A percentile compares a stretch with the other conserved stretches of the same genome.
Conservation (phyloP, 108 stramenopile genomes). For the Seminavis robusta region DNA sequence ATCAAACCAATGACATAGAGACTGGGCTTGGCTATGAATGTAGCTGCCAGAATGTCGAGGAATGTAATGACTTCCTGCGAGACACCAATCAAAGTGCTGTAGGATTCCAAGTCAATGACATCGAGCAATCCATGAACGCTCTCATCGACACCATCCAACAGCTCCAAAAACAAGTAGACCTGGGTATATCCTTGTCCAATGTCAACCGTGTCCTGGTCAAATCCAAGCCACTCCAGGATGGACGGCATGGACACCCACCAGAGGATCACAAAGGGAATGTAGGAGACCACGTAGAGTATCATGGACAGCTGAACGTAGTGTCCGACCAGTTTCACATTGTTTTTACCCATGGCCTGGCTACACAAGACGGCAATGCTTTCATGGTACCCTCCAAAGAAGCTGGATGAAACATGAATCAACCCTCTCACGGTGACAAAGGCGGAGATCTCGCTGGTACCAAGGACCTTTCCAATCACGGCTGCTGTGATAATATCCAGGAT, state of each 20-base stretch:
- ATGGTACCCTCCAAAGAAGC: constrained; percentile 17
- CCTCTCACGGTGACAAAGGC: constrained; percentile 37
- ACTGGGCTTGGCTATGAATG: too few relatives aligned
- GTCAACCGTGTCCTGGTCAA: too few relatives aligned
- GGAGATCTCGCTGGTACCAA: constrained; percentile 35
- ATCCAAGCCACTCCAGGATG: constrained; percentile 39
- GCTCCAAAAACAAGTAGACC: too few relatives aligned
- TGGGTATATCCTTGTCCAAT: too few relatives aligned
- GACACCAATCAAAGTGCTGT: too few relatives aligned
- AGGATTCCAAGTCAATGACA: too few relatives aligned
- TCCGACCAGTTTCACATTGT: constrained; percentile 51
- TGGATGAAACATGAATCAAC: constrained; percentile 24
- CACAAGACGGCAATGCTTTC: constrained; percentile 8
- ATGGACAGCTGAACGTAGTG: constrained; percentile 55
- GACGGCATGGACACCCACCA: constrained; percentile 40
- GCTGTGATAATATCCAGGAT: constrained; percentile 29
- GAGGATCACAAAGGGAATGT: constrained; percentile 28
- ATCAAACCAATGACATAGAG: too few relatives aligned
- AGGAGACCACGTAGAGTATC: constrained; percentile 27
- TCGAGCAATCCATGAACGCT: too few relatives aligned
- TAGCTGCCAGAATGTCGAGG: too few relatives aligned
- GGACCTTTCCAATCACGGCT: constrained; percentile 37
- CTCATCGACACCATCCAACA: too few relatives aligned
- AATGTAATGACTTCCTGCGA: too few relatives aligned
- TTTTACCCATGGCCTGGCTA: constrained; percentile 58